Evolutionary conservation across 306 rosid species (phyloP).

Genomic region (Sicyos baderoa): DNA sequence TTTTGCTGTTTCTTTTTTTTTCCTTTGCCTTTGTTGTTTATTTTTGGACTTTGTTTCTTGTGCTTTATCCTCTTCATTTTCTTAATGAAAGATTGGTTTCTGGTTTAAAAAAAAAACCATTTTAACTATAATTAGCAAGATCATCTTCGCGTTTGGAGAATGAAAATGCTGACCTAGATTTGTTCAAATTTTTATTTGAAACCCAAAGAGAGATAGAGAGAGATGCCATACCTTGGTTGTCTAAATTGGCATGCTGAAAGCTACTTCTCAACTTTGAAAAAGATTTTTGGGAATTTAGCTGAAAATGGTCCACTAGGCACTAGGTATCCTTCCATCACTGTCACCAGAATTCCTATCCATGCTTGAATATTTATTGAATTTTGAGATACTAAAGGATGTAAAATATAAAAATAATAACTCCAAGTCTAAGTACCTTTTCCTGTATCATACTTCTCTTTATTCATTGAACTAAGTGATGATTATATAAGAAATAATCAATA

Average conservation of each 20-base stretch:
- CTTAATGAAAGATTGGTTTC: no score
- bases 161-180: constrained; percentile 7
- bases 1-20: no score
- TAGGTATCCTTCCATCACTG: constrained; percentile 6
- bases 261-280: constrained; percentile 16
- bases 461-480: background rate
- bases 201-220: background rate
- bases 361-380: constrained; percentile 13
- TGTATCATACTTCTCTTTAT: constrained; percentile 9
- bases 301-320: constrained; percentile 15
- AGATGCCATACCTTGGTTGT: constrained; percentile 11
- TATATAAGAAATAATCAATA: background rate
- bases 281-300: constrained; percentile 6
- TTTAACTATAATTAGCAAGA: constrained; percentile 4
- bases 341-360: constrained; percentile 10
- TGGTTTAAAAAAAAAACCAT: no score
- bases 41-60: no score
- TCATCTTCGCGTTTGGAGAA: constrained; percentile 2
- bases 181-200: constrained; percentile 7
- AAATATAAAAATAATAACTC: background rate
- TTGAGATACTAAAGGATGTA: constrained; percentile 1
- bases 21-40: no score
- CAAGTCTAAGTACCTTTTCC: constrained; percentile 4
- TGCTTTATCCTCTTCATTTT: no score
- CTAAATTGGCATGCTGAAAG: constrained; percentile 8